Evolutionary conservation across 1,284 basidiomycete genomes (phyloP), one percentile per base, ranked within the genome.

Genomic region (Ustilago xerochloae): DNA sequence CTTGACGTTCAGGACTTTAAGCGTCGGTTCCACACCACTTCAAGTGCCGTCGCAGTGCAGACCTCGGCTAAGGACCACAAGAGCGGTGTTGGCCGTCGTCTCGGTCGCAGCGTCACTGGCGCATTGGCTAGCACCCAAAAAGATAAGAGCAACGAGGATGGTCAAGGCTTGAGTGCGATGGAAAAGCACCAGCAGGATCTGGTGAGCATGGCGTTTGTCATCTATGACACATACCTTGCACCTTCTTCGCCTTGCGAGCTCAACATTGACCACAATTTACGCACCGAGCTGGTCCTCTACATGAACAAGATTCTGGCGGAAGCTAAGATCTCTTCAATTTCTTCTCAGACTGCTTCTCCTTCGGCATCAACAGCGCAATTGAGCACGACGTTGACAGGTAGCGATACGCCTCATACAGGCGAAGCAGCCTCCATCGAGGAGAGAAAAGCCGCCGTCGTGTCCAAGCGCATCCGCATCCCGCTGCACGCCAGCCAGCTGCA

Each of bases 1-100:
- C 85, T 98, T 57, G 97, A 98, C 81, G 96, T 97, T 1, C 90
- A 94, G 85, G 96, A 99, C 84, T 97, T 99, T 87, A 95, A 94
- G 87, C 89, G 92, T 77, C 91, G 94, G 80, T 99, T 99, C 87
- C 91, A 90, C 82, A 97, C 94, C 63, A 97, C 96, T 0, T 95
- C 92, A 5, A 94, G 91, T 77, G 93, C 96, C 6, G 90, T 92
- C 60, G 92, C 93, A 12, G 88, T 89, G 3, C 62, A 63, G 51
- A 22, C 51, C 3, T 38, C 56, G 4, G n/a, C 39, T 35, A 56
- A 58, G 18, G 56, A 63, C 52, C 47, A 52, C 30, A 66, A 73
- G 50, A 32, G 58, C 10, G 72, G 69, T 6, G 51, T 66, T 18
- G 73, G 68, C 7, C 68, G 54, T 90, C 91, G 6, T 89, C 90